Base-by-base conservation (phyloP, 2,329 filamentous ascomycete species). In the Paraconiothyrium sp. region DNA sequence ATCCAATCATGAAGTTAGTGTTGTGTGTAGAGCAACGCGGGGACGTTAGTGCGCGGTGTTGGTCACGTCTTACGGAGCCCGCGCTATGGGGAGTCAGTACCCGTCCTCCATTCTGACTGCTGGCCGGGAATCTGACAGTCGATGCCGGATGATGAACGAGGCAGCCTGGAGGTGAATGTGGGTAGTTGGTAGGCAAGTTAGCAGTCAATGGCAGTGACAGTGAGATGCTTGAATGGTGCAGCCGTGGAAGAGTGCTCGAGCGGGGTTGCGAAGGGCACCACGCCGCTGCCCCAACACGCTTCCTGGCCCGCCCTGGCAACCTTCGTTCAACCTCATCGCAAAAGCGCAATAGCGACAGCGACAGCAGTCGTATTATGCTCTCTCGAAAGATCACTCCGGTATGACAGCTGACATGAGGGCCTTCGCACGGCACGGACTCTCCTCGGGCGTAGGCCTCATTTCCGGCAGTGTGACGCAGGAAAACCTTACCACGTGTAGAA, bases 31-130 rank as follows among this genome's bases (percentile, higher is more conserved):
- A 24, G 37, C 34, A 41, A n/a, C 22, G 34, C 51, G 11, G 24
- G 34, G 24, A 32, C 13, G 51, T 14, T 54, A 44, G 51, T 54
- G 51, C 51, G 51, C 50, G 50, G 51, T 44, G 51, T 54, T 44
- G 37, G 51, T 32, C 22, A 30, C 30, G 24, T 14, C 27, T 39
- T 44, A 54, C 51, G 37, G 51, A 43, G 4, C 37, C 51, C 51
- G 51, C 37, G 14, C 51, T 22, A 1, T 22, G 35, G 10, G 10
- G 14, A 20, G 37, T 54, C 22, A 54, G 37, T 44, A 54, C 51
- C 32, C n/a, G 51, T 20, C 14, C 16, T 44, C 37, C 6, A 35
- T 43, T 54, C 51, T 54, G 35, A 43, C 51, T 32, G 37, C 5
- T 14, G 10, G 20, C 1, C 20, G 35, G 1, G 35, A 52, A 16